A percentile compares a stretch with the other conserved stretches of the same genome.
phyloP scores from a whole-genome alignment of 2,329 filamentous ascomycete species.

The Paracoccidioides brasiliensis region DNA sequence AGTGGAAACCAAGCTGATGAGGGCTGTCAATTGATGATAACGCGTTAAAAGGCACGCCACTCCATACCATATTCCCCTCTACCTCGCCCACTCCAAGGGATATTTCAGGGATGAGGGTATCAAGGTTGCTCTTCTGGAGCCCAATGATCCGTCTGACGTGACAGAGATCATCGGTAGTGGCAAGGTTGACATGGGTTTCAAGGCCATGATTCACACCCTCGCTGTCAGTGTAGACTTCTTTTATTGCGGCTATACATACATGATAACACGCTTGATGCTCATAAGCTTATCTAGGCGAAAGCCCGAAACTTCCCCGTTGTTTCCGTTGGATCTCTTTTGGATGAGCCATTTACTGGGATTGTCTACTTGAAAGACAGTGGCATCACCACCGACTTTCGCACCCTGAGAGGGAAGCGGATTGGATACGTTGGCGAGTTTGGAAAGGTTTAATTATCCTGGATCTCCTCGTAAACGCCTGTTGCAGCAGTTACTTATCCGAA shows the following conservation, averaged over 20 bases:
- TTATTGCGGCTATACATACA: neutral
- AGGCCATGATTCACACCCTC: constrained; percentile 73
- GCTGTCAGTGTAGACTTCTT: constrained; percentile 37
- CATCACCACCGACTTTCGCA: constrained; percentile 62
- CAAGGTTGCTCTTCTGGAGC: constrained; percentile 64
- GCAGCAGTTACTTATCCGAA: neutral
- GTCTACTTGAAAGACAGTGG: constrained; percentile 63
- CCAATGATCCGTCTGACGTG: constrained; percentile 68
- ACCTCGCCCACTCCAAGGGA: constrained; percentile 62
- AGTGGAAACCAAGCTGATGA: neutral
- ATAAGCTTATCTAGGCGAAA: constrained; percentile 43
- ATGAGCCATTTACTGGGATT: constrained; percentile 68
- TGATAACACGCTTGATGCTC: neutral
- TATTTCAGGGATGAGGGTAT: constrained; percentile 63
- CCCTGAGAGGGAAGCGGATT: constrained; percentile 62
- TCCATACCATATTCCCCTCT: constrained; percentile 66
- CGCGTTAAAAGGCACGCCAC: constrained; percentile 54
- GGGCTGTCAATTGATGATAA: constrained; percentile 2
- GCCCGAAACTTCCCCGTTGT: constrained; percentile 60
- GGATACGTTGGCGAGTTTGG: constrained; percentile 72
- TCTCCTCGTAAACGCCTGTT: neutral
- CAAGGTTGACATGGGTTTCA: constrained; percentile 67
- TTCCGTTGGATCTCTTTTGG: constrained; percentile 61
- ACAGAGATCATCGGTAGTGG: constrained; percentile 67
- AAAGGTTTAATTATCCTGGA: constrained; percentile 34